Evolutionary conservation across 2,329 filamentous ascomycete genomes (phyloP), one percentile per base, ranked within the genome.

Genomic region (Cordyceps cicadae): DNA sequence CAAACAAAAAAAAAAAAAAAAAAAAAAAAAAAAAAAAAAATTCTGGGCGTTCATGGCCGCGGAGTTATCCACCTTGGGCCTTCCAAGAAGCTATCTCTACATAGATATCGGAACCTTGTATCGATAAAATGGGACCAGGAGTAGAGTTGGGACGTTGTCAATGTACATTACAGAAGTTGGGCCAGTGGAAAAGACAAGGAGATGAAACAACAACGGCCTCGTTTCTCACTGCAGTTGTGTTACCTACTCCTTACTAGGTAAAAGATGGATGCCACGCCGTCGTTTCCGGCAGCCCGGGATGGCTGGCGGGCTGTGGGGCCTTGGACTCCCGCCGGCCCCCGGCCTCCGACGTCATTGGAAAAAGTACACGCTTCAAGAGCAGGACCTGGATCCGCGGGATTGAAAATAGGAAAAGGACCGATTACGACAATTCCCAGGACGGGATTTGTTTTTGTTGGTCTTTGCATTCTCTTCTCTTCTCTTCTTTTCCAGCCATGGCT

Each of bases 1-100:
- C n/a, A n/a, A n/a, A n/a, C n/a, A 59, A 53, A 39, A 53, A 59
- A 59, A 37, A 34, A 8, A 53, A 59, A 53, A 39, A 53, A 59
- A 59, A 37, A 34, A 8, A 53, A 59, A 53, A 39, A 53, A 59
- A 59, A 37, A 34, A 8, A 59, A 53, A 26, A 53, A 59, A 59
- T 19, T 46, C 11, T 53, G 50, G 57, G 29, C 49, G 14, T 2
- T 2, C 15, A 37, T n/a, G 37, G 49, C n/a, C 39, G 21, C 12
- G 9, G 29, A n/a, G 15, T 41, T 41, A 24, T n/a, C 14, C 8
- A 26, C 21, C 2, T 37, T 29, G 7, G 8, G 9, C 3, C 34
- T 11, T 37, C 34, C 12, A 37, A 11, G 34, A 37, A 37, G 12
- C 34, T 2, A 24, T 24, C 24, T 37, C 12, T 37, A 37, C 34